Conservation (phyloP, 768 basidiomycete genomes). For the Austroboletus festivus region DNA sequence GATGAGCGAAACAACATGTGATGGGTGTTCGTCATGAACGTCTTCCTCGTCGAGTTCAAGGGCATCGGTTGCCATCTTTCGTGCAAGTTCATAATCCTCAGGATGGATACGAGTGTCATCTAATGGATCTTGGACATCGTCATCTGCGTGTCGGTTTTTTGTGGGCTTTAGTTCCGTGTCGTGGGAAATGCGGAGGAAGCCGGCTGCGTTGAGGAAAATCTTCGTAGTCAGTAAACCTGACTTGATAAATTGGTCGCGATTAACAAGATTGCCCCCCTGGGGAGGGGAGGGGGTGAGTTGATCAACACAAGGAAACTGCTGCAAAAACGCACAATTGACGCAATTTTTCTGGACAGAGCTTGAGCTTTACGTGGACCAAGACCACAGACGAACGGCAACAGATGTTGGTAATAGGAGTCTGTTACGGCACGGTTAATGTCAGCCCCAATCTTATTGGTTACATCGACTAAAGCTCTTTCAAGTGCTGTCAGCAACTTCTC, state of each 20-base stretch:
- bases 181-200: conserved; percentile 82
- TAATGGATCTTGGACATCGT: conserved; percentile 80
- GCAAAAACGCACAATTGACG: conserved; percentile 54
- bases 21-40: conserved; percentile 87
- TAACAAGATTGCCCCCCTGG: conserved; percentile 84
- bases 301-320: background rate
- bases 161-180: conserved; percentile 59
- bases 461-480: conserved; percentile 86
- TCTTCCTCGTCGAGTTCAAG: conserved; percentile 98
- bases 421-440: conserved; percentile 93
- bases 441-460: conserved; percentile 90
- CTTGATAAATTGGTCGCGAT: conserved; percentile 86
- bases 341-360: conserved; percentile 77
- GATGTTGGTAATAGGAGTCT: conserved; percentile 82
- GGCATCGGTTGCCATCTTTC: conserved; percentile 98
- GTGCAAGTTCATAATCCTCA: conserved; percentile 95
- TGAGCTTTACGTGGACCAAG: conserved; percentile 94
- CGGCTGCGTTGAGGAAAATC: conserved; percentile 91
- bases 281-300: conserved; percentile 3
- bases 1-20: conserved; percentile 80
- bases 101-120: conserved; percentile 96
- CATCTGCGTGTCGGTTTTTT: conserved; percentile 59
- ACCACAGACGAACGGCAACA: conserved; percentile 89
- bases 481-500: conserved; percentile 81
- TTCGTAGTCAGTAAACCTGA: conserved; percentile 75